These are phyloP conservation scores for Bertia moriformis DNA, from an alignment of 2,329 filamentous ascomycete species.

Conservation along the genomic window DNA sequence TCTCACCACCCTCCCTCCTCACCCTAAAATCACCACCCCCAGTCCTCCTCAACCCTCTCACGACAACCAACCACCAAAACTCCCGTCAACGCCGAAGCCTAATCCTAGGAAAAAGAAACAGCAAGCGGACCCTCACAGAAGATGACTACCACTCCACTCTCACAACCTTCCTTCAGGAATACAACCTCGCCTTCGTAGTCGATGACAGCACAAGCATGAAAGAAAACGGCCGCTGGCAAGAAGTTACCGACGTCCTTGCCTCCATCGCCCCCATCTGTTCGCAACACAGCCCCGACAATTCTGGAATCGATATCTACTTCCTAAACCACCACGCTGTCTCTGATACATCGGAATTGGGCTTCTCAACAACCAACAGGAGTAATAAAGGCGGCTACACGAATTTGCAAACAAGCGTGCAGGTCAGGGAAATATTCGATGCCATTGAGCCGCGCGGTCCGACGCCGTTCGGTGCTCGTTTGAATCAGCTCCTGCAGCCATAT, in stretches of 20 bases:
- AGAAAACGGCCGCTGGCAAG: slow-evolving; percentile 26
- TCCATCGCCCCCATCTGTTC: slow-evolving; percentile 52
- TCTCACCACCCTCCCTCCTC: neutral
- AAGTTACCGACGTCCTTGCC: slow-evolving; percentile 39
- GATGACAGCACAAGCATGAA: slow-evolving; percentile 51
- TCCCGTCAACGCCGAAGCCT: too few species aligned
- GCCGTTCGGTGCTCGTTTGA: slow-evolving; percentile 40
- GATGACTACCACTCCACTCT: too few species aligned
- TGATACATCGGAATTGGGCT: slow-evolving; percentile 18
- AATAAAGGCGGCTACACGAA: slow-evolving; percentile 9
- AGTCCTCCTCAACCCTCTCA: too few species aligned
- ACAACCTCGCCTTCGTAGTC: slow-evolving; percentile 53
- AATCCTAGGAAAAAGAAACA: too few species aligned
- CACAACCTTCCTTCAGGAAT: slow-evolving; percentile 40
- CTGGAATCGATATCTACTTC: slow-evolving; percentile 55
- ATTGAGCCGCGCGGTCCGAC: slow-evolving; percentile 40
- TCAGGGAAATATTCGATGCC: slow-evolving; percentile 40
- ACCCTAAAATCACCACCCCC: neutral
- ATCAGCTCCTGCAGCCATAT: slow-evolving; percentile 40
- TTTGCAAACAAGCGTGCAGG: slow-evolving; percentile 7
- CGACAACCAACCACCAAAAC: neutral
- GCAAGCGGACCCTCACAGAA: too few species aligned
- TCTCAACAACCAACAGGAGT: slow-evolving; percentile 31
- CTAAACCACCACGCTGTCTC: slow-evolving; percentile 29
- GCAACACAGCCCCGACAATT: slow-evolving; percentile 36